Evolutionary conservation across 768 basidiomycete species (phyloP).

Genomic region (Coprinellus micaceus): DNA sequence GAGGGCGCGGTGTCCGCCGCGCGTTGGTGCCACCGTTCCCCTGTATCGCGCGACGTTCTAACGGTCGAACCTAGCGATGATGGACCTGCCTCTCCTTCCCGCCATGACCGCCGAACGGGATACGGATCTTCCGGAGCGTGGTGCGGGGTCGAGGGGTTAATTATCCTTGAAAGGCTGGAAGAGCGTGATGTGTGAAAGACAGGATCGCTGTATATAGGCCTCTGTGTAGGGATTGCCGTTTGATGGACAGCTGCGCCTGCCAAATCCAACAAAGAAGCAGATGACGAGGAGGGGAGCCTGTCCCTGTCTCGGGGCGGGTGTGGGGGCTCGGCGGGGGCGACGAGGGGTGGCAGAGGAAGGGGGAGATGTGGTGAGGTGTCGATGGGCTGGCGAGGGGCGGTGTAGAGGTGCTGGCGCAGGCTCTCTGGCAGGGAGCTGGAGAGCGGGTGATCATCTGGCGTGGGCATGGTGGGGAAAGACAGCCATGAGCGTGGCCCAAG

Average conservation of each 20-base stretch:
- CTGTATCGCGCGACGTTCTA: not conserved
- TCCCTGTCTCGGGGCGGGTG: not conserved
- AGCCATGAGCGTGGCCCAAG: constrained; percentile 11
- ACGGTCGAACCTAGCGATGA: constrained; percentile 31
- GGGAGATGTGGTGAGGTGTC: constrained; percentile 26
- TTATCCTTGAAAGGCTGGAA: constrained; percentile 21
- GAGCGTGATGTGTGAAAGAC: constrained; percentile 25
- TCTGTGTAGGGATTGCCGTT: constrained; percentile 15
- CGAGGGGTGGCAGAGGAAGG: constrained; percentile 13
- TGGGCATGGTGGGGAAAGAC: constrained; percentile 17
- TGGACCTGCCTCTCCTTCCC: constrained; percentile 45
- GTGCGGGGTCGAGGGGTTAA: constrained; percentile 14
- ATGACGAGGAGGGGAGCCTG: constrained; percentile 1
- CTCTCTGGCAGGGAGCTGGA: constrained; percentile 49
- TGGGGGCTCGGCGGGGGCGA: not conserved
- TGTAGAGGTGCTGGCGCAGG: constrained; percentile 46
- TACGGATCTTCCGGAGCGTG: constrained; percentile 14
- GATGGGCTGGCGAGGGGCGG: constrained; percentile 31
- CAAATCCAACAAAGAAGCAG: constrained; percentile 12
- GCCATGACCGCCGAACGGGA: constrained; percentile 24
- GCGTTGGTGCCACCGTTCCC: too few relatives aligned
- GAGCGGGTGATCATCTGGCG: constrained; percentile 12
- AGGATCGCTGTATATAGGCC: constrained; percentile 30
- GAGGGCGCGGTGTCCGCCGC: not conserved
- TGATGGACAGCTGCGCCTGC: constrained; percentile 12